A percentile compares a stretch with the other conserved stretches of the same genome.
Evolutionary conservation across 179 eudicot genomes (phyloP).

Genomic region (Heliamphora pulchella): DNA sequence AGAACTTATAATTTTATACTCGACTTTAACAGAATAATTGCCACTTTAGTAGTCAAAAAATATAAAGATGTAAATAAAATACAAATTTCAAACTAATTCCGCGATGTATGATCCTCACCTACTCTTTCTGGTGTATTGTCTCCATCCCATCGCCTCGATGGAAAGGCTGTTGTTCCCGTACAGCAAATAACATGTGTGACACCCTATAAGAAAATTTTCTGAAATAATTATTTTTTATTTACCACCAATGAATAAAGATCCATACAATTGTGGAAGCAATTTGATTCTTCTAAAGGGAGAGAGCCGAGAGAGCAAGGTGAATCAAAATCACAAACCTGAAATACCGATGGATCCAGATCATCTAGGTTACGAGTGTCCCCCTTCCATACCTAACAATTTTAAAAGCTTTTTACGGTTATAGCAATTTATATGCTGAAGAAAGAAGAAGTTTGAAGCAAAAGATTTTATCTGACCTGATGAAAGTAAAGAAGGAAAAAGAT

Average conservation of each 20-base stretch:
- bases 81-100: constrained; percentile 4
- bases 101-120: constrained; percentile 44
- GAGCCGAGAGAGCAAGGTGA: background rate
- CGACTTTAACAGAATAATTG: too few species aligned
- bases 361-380: constrained; percentile 74
- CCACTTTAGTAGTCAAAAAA: background rate
- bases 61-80: background rate
- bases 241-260: background rate
- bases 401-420: constrained; percentile 24
- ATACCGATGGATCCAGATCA: constrained; percentile 65
- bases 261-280: background rate
- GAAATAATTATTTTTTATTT: constrained; percentile 1
- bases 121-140: constrained; percentile 95
- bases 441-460: constrained; percentile 15
- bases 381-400: constrained; percentile 55
- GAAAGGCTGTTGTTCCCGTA: constrained; percentile 99
- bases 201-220: constrained; percentile 42
- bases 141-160: constrained; percentile 92
- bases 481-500: background rate
- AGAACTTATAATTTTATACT: background rate
- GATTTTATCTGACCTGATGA: background rate
- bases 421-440: constrained; percentile 16
- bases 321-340: constrained; percentile 55
- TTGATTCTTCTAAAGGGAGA: background rate
- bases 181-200: constrained; percentile 93